phyloP scores from a whole-genome alignment of 169 alveolate species.

The Eimeria sp. region DNA sequence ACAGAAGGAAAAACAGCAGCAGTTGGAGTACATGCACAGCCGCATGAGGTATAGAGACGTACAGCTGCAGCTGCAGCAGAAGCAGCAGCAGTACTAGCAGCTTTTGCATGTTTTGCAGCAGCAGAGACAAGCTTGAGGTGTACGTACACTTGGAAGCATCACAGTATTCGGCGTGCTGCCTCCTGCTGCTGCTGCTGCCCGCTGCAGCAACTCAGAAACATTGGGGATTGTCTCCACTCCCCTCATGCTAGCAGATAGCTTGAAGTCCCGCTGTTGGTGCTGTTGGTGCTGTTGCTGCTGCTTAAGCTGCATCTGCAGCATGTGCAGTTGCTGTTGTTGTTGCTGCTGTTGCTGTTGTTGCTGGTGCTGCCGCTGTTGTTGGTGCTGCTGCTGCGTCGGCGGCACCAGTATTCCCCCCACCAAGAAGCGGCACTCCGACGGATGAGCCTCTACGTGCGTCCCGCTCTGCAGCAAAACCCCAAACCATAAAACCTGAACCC shows the following conservation, averaged over 20 bases:
- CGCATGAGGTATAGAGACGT: too few species aligned
- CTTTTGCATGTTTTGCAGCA: neutral
- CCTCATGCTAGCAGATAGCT: neutral
- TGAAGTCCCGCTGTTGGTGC: neutral
- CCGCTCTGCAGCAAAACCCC: neutral
- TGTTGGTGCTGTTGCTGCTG: constrained; percentile 6
- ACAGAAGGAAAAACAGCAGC: too few species aligned
- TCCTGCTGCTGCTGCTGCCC: constrained; percentile 7
- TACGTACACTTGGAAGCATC: constrained; percentile 26
- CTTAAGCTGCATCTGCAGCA: too few species aligned
- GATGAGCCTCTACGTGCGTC: constrained; percentile 7
- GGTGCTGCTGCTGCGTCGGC: neutral
- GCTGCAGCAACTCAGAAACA: constrained; percentile 38
- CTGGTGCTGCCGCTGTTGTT: too few species aligned
- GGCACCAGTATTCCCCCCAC: neutral
- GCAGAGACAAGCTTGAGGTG: neutral
- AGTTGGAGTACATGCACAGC: too few species aligned
- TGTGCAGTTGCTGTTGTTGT: too few species aligned
- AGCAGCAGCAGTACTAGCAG: neutral
- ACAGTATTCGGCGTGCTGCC: constrained; percentile 30
- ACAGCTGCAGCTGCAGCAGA: neutral
- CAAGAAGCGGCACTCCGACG: constrained; percentile 35
- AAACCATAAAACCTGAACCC: neutral
- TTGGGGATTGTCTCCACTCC: constrained; percentile 28
- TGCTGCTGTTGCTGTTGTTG: neutral